phyloP scores from a whole-genome alignment of 257 asterid species.

The Nicotiana paniculata region DNA sequence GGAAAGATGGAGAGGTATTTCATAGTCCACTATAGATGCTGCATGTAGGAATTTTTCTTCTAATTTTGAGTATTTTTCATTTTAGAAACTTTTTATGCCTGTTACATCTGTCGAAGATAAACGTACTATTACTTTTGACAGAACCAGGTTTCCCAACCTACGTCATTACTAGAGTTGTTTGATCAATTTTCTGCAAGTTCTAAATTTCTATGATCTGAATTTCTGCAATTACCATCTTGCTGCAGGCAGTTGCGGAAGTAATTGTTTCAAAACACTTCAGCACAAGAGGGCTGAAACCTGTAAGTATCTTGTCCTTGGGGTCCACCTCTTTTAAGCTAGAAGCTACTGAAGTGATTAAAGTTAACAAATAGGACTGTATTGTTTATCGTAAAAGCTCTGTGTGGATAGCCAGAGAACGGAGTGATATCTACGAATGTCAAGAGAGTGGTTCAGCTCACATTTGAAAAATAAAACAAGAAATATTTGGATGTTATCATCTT shows the following conservation, averaged over 20 bases:
- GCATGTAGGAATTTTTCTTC: neutral
- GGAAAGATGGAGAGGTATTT: neutral
- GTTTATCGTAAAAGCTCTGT: neutral
- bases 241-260: constrained; percentile 77
- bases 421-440: neutral
- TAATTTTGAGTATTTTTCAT: neutral
- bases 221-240: neutral
- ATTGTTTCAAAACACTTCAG: constrained; percentile 55
- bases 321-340: neutral
- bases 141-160: neutral
- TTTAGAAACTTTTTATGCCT: neutral
- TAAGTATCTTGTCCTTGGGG: constrained; percentile 29
- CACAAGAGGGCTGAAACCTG: constrained; percentile 50
- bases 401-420: neutral
- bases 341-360: neutral
- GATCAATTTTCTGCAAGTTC: neutral
- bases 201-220: neutral
- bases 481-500: neutral
- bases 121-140: neutral
- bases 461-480: neutral
- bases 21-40: neutral
- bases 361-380: neutral
- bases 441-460: neutral
- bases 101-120: neutral
- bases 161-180: neutral